These are phyloP conservation scores for Cenchrus purpureus DNA, from an alignment of 176 grass and related monocot species.

Conservation along the genomic window DNA sequence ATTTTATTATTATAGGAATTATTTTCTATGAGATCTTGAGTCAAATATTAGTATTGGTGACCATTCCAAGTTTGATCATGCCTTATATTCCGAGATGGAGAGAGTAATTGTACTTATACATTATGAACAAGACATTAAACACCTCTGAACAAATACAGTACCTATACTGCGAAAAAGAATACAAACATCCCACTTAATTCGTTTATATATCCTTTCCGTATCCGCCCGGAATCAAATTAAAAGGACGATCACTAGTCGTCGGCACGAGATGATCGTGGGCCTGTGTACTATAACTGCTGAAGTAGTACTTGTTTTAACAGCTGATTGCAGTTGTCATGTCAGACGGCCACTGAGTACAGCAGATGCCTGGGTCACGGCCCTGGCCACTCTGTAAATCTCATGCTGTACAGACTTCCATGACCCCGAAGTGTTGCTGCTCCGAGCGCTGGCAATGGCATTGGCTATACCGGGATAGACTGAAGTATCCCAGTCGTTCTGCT, in stretches of 20 bases:
- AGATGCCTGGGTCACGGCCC: constrained; percentile 71
- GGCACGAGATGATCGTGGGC: not conserved
- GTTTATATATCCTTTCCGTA: not conserved
- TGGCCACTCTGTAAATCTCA: constrained; percentile 75
- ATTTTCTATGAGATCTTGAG: no score
- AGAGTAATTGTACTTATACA: no score
- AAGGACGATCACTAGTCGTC: not conserved
- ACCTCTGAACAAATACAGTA: no score
- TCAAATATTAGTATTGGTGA: no score
- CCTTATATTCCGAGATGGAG: no score
- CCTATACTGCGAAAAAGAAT: no score
- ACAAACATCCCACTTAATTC: no score
- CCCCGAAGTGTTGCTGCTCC: constrained; percentile 57
- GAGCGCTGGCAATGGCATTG: constrained; percentile 63
- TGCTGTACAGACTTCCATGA: constrained; percentile 77
- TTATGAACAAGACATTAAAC: no score
- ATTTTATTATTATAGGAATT: no score
- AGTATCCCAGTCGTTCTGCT: constrained; percentile 71
- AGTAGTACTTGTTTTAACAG: not conserved
- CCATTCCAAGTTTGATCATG: no score
- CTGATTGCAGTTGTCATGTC: constrained; percentile 38
- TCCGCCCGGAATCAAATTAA: not conserved
- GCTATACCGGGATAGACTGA: constrained; percentile 63
- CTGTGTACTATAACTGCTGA: not conserved
- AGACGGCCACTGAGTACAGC: constrained; percentile 65